These are phyloP conservation scores for Taiozyma onychis DNA, from an alignment of 1,139 yeast species.

Conservation along the genomic window DNA sequence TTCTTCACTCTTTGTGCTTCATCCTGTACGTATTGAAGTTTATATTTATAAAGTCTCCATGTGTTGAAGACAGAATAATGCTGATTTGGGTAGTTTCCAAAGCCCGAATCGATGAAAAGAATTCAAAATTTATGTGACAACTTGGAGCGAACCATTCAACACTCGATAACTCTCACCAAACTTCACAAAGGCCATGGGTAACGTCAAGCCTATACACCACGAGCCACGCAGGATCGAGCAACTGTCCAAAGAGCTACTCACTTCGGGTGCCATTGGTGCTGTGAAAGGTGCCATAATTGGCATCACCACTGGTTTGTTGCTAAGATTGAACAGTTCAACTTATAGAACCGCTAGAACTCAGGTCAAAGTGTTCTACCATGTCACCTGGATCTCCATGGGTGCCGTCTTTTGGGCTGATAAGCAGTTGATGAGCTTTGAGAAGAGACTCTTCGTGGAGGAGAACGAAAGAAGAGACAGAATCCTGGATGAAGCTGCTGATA, in stretches of 20 bases:
- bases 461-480: slow-evolving; percentile 27
- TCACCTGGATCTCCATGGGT: slow-evolving; percentile 34
- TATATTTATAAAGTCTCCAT: too few relatives aligned
- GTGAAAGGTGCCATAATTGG: slow-evolving; percentile 33
- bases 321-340: slow-evolving; percentile 28
- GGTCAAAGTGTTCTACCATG: slow-evolving; percentile 34
- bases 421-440: slow-evolving; percentile 30
- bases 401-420: slow-evolving; percentile 35
- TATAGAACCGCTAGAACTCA: slow-evolving; percentile 32
- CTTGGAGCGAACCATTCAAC: too few relatives aligned
- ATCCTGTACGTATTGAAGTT: too few relatives aligned
- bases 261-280: slow-evolving; percentile 33
- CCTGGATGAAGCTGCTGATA: slow-evolving; percentile 36
- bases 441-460: slow-evolving; percentile 28
- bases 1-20: too few relatives aligned
- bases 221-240: slow-evolving; percentile 29
- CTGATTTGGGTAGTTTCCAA: neutral
- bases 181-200: slow-evolving; percentile 9
- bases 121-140: neutral
- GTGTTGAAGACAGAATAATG: too few relatives aligned
- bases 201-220: slow-evolving; percentile 28
- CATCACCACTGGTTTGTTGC: slow-evolving; percentile 26
- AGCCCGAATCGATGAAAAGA: neutral
- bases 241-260: slow-evolving; percentile 28
- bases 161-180: neutral